A percentile compares a stretch with the other conserved stretches of the same genome.
These are phyloP conservation scores for Hymenoscyphus infarciens DNA, from an alignment of 2,329 filamentous ascomycete species.

Conservation along the genomic window DNA sequence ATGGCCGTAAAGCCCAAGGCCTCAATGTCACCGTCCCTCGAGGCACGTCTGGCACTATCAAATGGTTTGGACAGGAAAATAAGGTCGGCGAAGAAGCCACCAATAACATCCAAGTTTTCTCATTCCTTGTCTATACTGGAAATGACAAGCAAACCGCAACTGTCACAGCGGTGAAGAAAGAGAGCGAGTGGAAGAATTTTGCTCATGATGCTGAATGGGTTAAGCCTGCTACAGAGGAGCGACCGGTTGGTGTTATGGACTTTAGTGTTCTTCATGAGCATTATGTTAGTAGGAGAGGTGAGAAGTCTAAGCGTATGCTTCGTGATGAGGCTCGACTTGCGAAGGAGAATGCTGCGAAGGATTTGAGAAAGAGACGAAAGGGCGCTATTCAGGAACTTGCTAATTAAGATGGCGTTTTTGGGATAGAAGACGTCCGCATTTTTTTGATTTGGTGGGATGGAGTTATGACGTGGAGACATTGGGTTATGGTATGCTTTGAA, in stretches of 20 bases:
- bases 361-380: too few relatives aligned
- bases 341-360: too few relatives aligned
- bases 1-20: conserved; percentile 22
- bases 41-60: conserved; percentile 27
- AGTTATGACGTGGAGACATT: too few relatives aligned
- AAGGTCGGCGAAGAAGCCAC: background rate
- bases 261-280: conserved; percentile 16
- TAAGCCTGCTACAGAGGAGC: conserved; percentile 23
- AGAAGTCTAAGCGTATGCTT: too few relatives aligned
- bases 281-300: too few relatives aligned
- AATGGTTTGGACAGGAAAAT: conserved; percentile 27
- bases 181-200: conserved; percentile 13
- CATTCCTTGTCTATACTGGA: conserved; percentile 15
- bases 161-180: background rate
- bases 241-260: conserved; percentile 26
- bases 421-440: too few relatives aligned
- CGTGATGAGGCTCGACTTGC: too few relatives aligned
- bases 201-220: conserved; percentile 24
- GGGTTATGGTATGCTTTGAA: too few relatives aligned
- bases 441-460: too few relatives aligned
- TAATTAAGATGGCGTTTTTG: too few relatives aligned
- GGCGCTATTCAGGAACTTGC: too few relatives aligned
- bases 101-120: conserved; percentile 6
- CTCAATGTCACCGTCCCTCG: conserved; percentile 31
- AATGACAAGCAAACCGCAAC: background rate